Evolutionary conservation across 495 filamentous ascomycete genomes (phyloP).

Genomic region (Ramalina intermedia): DNA sequence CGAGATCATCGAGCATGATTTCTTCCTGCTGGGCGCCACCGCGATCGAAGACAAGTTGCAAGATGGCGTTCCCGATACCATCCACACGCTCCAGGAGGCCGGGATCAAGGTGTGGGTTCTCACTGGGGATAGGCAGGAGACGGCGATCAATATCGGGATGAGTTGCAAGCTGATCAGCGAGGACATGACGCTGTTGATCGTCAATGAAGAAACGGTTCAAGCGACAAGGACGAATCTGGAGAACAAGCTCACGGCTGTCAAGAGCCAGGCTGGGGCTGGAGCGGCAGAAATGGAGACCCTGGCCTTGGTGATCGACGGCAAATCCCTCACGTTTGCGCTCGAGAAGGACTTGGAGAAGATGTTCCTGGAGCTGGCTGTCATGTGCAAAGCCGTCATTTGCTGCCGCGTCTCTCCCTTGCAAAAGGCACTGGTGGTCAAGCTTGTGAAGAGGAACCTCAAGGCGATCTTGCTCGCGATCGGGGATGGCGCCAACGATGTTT

Average conservation of each 20-base stretch:
- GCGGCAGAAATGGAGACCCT: conserved; percentile 71
- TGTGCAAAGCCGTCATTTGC: conserved; percentile 97
- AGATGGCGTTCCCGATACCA: conserved; percentile 96
- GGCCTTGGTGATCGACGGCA: conserved; percentile 94
- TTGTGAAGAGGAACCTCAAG: conserved; percentile 91
- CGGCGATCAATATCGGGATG: conserved; percentile 99
- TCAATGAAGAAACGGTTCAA: conserved; percentile 72
- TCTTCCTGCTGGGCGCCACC: conserved; percentile 84
- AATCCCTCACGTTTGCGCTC: conserved; percentile 83
- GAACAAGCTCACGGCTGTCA: conserved; percentile 84
- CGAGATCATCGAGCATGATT: conserved; percentile 84
- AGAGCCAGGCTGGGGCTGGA: conserved; percentile 48
- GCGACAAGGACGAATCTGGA: conserved; percentile 73
- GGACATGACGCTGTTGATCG: conserved; percentile 93
- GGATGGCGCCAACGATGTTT: conserved; percentile 96
- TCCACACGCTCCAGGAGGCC: conserved; percentile 90
- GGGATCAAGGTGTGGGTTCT: conserved; percentile 99
- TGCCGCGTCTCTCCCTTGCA: conserved; percentile 98
- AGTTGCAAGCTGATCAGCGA: conserved; percentile 97
- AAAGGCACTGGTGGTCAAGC: conserved; percentile 95
- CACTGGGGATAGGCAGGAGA: conserved; percentile 96
- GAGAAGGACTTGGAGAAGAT: conserved; percentile 88
- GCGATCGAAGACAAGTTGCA: conserved; percentile 96
- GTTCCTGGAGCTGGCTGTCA: conserved; percentile 83
- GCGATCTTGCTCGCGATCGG: conserved; percentile 89